These are phyloP conservation scores for Falciphora oryzae DNA, from an alignment of 2,329 filamentous ascomycete species.

Conservation along the genomic window DNA sequence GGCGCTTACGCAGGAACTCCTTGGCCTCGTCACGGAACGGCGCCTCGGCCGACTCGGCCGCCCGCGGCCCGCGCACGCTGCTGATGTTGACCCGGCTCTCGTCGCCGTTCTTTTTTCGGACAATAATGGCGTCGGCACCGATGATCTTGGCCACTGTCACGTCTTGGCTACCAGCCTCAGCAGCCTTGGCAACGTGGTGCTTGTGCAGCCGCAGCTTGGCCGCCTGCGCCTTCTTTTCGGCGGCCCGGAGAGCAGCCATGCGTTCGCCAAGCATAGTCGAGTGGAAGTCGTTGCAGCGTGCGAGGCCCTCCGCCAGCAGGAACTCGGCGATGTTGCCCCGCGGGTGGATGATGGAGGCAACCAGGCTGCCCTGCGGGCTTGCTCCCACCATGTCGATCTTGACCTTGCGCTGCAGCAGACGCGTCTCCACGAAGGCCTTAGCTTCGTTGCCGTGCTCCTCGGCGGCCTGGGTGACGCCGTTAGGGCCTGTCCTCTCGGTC, in stretches of 20 bases:
- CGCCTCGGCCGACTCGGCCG: slow-evolving; percentile 77
- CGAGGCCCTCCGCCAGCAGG: slow-evolving; percentile 81
- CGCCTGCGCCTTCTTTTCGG: slow-evolving; percentile 79
- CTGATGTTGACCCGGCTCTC: slow-evolving; percentile 75
- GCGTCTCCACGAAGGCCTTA: slow-evolving; percentile 76
- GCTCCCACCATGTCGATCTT: slow-evolving; percentile 78
- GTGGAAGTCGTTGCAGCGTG: slow-evolving; percentile 92
- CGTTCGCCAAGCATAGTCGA: slow-evolving; percentile 83
- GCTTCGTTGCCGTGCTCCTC: slow-evolving; percentile 90
- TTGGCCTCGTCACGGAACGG: slow-evolving; percentile 92
- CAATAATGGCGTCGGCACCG: slow-evolving; percentile 81
- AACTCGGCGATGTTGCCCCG: slow-evolving; percentile 90
- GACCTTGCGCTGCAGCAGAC: slow-evolving; percentile 80
- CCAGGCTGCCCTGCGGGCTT: slow-evolving; percentile 86
- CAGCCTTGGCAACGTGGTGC: slow-evolving; percentile 66
- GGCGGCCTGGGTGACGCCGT: slow-evolving; percentile 73
- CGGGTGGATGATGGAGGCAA: slow-evolving; percentile 81
- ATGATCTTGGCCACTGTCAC: slow-evolving; percentile 80
- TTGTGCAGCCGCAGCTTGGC: slow-evolving; percentile 75
- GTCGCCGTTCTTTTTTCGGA: slow-evolving; percentile 75
- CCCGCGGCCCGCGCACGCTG: slow-evolving; percentile 88
- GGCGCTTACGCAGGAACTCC: slow-evolving; percentile 86
- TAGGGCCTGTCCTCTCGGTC: slow-evolving; percentile 78
- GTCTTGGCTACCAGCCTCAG: slow-evolving; percentile 61
- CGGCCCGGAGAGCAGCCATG: slow-evolving; percentile 79